These are phyloP conservation scores for Colletotrichum spinosum DNA, from an alignment of 2,329 filamentous ascomycete species.

Conservation along the genomic window DNA sequence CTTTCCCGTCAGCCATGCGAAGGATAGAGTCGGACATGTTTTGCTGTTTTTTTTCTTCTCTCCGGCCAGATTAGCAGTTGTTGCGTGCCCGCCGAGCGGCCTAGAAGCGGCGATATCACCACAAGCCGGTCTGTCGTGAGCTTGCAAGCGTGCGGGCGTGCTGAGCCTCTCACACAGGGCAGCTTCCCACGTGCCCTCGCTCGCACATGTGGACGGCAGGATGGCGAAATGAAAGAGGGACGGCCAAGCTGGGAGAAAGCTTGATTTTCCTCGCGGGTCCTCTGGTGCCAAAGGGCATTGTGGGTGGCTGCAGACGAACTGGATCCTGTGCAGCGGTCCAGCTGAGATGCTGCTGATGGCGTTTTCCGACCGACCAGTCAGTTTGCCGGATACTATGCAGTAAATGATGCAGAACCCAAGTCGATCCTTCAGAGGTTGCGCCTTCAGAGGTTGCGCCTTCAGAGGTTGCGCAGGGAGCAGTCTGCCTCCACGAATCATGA, in stretches of 20 bases:
- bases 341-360: not conserved
- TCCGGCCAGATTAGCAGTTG: conserved; percentile 3
- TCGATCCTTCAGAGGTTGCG: not conserved
- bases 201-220: conserved; percentile 24
- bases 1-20: too few species aligned
- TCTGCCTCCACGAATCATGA: conserved; percentile 22
- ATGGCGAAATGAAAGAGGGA: conserved; percentile 20
- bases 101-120: conserved; percentile 25
- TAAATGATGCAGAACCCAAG: not conserved
- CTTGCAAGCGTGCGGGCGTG: not conserved
- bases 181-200: conserved; percentile 31
- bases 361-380: too few species aligned
- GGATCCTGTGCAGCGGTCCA: too few species aligned
- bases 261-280: conserved; percentile 24
- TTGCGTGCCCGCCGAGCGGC: not conserved
- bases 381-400: not conserved
- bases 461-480: not conserved
- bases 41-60: not conserved
- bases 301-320: not conserved
- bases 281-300: conserved; percentile 25
- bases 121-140: not conserved
- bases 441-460: too few species aligned
- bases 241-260: conserved; percentile 31
- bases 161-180: conserved; percentile 30
- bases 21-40: too few species aligned